Evolutionary conservation across 352 stramenopile species (phyloP).

Genomic region (Globisporangium mamillatum): DNA sequence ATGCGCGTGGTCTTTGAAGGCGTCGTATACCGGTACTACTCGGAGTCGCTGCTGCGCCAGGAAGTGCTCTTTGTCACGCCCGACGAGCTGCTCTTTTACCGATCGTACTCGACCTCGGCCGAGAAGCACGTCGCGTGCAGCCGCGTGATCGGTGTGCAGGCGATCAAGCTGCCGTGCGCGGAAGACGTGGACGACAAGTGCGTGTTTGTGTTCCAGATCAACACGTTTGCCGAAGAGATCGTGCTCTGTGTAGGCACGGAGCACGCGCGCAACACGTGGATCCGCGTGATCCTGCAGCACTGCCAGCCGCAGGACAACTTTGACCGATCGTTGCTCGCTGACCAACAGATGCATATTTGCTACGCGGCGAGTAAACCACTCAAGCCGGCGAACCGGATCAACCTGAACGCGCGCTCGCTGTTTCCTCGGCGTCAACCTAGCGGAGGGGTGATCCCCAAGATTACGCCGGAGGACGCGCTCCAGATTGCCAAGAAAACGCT

Average conservation of each 20-base stretch:
- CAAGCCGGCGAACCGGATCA: conserved; percentile 45
- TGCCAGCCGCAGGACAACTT: conserved; percentile 48
- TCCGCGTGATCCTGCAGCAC: conserved; percentile 60
- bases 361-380: conserved; percentile 28
- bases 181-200: conserved; percentile 17
- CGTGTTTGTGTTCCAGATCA: conserved; percentile 66
- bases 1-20: conserved; percentile 59
- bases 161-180: conserved; percentile 28
- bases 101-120: conserved; percentile 53
- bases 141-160: conserved; percentile 53
- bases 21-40: conserved; percentile 71
- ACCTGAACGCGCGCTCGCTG: conserved; percentile 61
- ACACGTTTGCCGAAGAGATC: conserved; percentile 72
- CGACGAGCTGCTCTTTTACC: conserved; percentile 57
- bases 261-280: conserved; percentile 60
- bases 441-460: background rate
- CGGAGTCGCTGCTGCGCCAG: conserved; percentile 57
- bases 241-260: conserved; percentile 63
- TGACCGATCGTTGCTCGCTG: conserved; percentile 22
- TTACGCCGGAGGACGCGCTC: conserved; percentile 25
- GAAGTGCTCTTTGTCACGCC: conserved; percentile 72
- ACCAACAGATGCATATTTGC: conserved; percentile 25
- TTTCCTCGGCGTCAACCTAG: conserved; percentile 31
- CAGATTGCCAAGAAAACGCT: conserved; percentile 26
- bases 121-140: conserved; percentile 47